A percentile compares a stretch with the other conserved stretches of the same genome.
Evolutionary conservation across 352 stramenopile species (phyloP).

Genomic region (Plasmopara muralis): DNA sequence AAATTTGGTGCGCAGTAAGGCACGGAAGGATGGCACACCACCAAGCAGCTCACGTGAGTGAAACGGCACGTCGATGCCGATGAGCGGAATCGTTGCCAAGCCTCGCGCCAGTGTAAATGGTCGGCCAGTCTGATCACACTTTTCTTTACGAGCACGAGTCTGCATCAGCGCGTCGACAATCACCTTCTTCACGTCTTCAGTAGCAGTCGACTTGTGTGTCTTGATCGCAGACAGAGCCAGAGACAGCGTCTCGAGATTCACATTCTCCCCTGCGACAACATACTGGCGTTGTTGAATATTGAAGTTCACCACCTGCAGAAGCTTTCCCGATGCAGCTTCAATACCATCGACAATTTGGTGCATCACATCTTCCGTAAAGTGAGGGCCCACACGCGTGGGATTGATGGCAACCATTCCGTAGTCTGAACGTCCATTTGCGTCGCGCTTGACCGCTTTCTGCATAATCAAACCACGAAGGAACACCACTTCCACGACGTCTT

Average conservation of each 20-base stretch:
- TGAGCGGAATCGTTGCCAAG: constrained; percentile 76
- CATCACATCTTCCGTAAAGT: constrained; percentile 67
- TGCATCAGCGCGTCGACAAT: constrained; percentile 53
- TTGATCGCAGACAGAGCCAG: constrained; percentile 46
- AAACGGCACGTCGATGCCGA: constrained; percentile 88
- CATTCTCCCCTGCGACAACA: constrained; percentile 75
- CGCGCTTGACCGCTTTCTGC: constrained; percentile 53
- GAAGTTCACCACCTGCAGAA: constrained; percentile 86
- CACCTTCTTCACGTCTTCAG: constrained; percentile 39
- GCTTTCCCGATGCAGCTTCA: constrained; percentile 44
- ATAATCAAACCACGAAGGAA: constrained; percentile 75
- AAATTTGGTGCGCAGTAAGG: constrained; percentile 68
- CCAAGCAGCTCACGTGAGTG: constrained; percentile 78
- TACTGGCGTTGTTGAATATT: constrained; percentile 84
- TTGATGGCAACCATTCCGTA: constrained; percentile 86
- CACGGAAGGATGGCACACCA: constrained; percentile 74
- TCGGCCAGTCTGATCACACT: constrained; percentile 41
- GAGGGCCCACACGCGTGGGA: constrained; percentile 58
- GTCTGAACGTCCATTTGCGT: constrained; percentile 61
- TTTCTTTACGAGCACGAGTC: constrained; percentile 54
- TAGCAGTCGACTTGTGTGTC: constrained; percentile 39
- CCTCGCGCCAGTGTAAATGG: constrained; percentile 58
- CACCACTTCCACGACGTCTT: constrained; percentile 75
- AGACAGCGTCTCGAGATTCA: constrained; percentile 76
- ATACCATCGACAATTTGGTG: constrained; percentile 69